Evolutionary conservation across 108 stramenopile genomes (phyloP).

Genomic region (Seminavis robusta): DNA sequence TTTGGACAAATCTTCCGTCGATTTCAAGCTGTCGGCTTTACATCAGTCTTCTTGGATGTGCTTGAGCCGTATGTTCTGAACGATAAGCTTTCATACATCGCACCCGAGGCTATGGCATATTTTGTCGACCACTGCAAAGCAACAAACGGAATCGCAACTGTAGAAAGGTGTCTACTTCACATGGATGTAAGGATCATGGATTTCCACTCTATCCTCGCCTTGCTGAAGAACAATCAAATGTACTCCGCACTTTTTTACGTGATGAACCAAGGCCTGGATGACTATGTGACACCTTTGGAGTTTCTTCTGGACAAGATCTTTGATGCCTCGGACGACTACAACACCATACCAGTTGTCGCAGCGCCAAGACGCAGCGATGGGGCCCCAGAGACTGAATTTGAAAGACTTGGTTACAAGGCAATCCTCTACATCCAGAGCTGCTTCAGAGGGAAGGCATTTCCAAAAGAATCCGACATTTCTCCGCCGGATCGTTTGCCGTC

Average conservation of each 20-base stretch:
- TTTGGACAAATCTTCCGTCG: slow-evolving; percentile 80
- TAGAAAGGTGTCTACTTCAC: slow-evolving; percentile 87
- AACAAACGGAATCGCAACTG: slow-evolving; percentile 69
- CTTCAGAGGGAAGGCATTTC: slow-evolving; percentile 71
- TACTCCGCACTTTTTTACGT: slow-evolving; percentile 81
- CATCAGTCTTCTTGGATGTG: slow-evolving; percentile 77
- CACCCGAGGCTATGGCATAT: slow-evolving; percentile 81
- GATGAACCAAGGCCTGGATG: slow-evolving; percentile 74
- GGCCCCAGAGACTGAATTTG: slow-evolving; percentile 38
- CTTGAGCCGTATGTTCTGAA: slow-evolving; percentile 87
- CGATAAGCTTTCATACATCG: slow-evolving; percentile 78
- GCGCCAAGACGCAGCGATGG: slow-evolving; percentile 22
- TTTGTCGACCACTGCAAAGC: slow-evolving; percentile 83
- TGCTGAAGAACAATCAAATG: slow-evolving; percentile 75
- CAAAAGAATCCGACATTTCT: slow-evolving; percentile 41
- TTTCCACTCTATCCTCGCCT: slow-evolving; percentile 70
- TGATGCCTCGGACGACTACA: slow-evolving; percentile 55
- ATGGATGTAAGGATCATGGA: slow-evolving; percentile 88
- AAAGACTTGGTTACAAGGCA: slow-evolving; percentile 67
- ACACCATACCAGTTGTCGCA: neutral
- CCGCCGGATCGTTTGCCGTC: slow-evolving; percentile 33
- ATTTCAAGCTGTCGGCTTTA: slow-evolving; percentile 65
- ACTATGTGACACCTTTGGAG: slow-evolving; percentile 75
- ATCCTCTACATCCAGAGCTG: slow-evolving; percentile 68
- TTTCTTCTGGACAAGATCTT: slow-evolving; percentile 59